Evolutionary conservation across 139 green algal species (phyloP).

Genomic region (Dunaliella primolecta): DNA sequence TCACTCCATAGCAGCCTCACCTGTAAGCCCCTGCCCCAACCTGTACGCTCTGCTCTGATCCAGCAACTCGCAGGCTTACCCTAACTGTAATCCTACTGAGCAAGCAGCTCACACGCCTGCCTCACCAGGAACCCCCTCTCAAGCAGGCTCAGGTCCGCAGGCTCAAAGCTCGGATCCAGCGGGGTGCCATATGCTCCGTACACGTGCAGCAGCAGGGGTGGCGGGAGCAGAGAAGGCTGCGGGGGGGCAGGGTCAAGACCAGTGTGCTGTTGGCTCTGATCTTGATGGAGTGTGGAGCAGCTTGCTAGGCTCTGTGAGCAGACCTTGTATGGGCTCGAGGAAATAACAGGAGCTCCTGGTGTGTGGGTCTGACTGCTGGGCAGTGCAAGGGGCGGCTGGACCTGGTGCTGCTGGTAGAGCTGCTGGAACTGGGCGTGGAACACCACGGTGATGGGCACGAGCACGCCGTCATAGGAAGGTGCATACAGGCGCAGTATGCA

Average conservation of each 20-base stretch:
- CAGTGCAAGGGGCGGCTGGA: too few relatives aligned
- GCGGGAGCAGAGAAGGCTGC: not conserved
- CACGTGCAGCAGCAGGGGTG: constrained; percentile 55
- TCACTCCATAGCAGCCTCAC: too few relatives aligned
- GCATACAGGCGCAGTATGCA: constrained; percentile 4
- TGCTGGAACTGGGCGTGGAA: not conserved
- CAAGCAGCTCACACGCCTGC: too few relatives aligned
- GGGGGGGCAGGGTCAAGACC: not conserved
- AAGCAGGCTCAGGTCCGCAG: constrained; percentile 54
- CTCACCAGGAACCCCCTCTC: too few relatives aligned
- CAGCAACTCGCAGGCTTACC: too few relatives aligned
- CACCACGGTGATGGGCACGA: constrained; percentile 55
- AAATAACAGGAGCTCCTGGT: too few relatives aligned
- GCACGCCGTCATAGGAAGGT: constrained; percentile 8
- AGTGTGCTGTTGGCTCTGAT: not conserved
- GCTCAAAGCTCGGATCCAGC: constrained; percentile 52
- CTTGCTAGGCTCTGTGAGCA: too few relatives aligned
- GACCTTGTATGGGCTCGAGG: too few relatives aligned
- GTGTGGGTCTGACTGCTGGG: too few relatives aligned
- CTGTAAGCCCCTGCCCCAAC: too few relatives aligned
- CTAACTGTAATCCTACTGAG: too few relatives aligned
- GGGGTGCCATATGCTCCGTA: constrained; percentile 77
- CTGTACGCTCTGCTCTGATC: too few relatives aligned
- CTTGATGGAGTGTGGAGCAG: not conserved
- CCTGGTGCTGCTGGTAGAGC: not conserved